Conservation (phyloP, 495 filamentous ascomycete genomes). For the Aspergillus bridgeri region DNA sequence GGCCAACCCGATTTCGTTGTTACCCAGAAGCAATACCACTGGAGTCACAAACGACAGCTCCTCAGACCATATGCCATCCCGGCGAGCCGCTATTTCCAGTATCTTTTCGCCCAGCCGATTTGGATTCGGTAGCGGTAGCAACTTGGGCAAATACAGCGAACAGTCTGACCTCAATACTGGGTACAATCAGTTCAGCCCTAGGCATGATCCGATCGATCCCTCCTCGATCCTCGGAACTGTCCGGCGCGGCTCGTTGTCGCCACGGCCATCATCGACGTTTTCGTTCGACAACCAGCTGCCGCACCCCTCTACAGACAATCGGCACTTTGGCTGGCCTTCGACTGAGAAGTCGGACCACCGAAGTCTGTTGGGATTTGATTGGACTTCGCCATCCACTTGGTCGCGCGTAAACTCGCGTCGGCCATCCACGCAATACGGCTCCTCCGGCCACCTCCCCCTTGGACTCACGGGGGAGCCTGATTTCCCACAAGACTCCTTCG, state of each 20-base stretch:
- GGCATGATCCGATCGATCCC: slow-evolving; percentile 56
- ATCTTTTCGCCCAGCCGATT: slow-evolving; percentile 45
- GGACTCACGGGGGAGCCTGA: slow-evolving; percentile 48
- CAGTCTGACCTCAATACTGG: slow-evolving; percentile 42
- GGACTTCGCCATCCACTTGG: slow-evolving; percentile 55
- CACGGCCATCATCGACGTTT: slow-evolving; percentile 73
- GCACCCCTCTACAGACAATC: slow-evolving; percentile 75
- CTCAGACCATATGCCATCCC: slow-evolving; percentile 43
- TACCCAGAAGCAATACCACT: slow-evolving; percentile 45
- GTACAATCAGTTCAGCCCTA: slow-evolving; percentile 62
- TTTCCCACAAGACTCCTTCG: slow-evolving; percentile 39
- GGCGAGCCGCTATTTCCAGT: slow-evolving; percentile 42
- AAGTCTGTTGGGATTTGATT: slow-evolving; percentile 56
- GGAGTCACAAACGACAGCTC: slow-evolving; percentile 42
- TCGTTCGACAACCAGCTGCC: slow-evolving; percentile 70
- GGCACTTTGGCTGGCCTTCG: slow-evolving; percentile 62
- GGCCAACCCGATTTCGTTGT: slow-evolving; percentile 53
- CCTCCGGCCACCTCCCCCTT: slow-evolving; percentile 51
- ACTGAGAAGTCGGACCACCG: slow-evolving; percentile 49
- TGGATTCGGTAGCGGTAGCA: slow-evolving; percentile 39
- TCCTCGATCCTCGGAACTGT: slow-evolving; percentile 50
- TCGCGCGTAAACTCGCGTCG: slow-evolving; percentile 54
- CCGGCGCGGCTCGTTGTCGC: slow-evolving; percentile 62
- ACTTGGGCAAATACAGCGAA: slow-evolving; percentile 41
- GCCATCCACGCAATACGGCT: slow-evolving; percentile 54